These are phyloP conservation scores for Trichophaea hybrida DNA, from an alignment of 2,329 filamentous ascomycete genomes.

Conservation along the genomic window DNA sequence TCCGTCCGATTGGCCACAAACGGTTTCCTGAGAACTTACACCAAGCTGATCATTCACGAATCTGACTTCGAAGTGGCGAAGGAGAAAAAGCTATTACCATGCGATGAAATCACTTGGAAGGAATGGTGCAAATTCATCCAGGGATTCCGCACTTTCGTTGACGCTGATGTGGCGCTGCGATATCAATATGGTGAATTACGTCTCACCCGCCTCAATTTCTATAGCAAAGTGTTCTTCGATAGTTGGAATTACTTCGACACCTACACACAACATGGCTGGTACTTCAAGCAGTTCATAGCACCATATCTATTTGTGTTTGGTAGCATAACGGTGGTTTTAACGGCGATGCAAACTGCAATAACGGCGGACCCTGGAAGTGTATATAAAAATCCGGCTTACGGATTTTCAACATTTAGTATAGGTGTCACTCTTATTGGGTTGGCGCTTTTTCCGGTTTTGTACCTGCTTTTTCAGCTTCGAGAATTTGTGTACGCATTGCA, in stretches of 20 bases:
- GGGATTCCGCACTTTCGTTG: background rate
- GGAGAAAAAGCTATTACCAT: conserved; percentile 29
- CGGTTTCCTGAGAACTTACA: conserved; percentile 34
- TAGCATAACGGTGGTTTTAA: background rate
- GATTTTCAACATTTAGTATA: background rate
- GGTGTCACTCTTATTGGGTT: background rate
- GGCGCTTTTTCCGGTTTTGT: background rate
- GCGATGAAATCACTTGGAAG: conserved; percentile 29
- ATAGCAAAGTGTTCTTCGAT: background rate
- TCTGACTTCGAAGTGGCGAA: conserved; percentile 33
- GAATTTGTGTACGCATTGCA: background rate
- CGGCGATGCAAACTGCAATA: background rate
- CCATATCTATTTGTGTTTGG: background rate
- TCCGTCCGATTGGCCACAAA: conserved; percentile 28
- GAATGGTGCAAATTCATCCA: conserved; percentile 31
- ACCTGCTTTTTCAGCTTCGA: background rate
- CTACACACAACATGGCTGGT: background rate
- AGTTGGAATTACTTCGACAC: background rate
- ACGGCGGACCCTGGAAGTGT: background rate
- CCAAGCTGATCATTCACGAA: conserved; percentile 30
- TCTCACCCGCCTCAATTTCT: conserved; percentile 24
- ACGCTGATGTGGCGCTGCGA: conserved; percentile 29
- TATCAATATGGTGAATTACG: conserved; percentile 36
- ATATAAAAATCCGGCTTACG: background rate
- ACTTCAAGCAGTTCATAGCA: background rate